Evolutionary conservation across 495 filamentous ascomycete genomes (phyloP), one percentile per base, ranked within the genome.

Genomic region (Xylaria cubensis): DNA sequence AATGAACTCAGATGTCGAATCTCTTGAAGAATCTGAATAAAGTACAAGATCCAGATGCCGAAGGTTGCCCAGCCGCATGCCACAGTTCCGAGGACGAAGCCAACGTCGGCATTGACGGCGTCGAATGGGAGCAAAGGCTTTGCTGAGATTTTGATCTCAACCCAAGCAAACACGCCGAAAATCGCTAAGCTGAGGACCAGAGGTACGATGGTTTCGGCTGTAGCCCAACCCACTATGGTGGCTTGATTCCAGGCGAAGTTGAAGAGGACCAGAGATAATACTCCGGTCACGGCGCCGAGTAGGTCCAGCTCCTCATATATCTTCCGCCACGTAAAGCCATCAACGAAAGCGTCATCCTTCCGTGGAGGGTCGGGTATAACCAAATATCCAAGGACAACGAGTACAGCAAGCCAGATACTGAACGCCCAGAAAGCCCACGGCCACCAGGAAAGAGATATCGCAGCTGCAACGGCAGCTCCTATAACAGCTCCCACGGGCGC

Each of bases 231-330:
- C 4, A 87, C 86, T 12, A 86, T 73, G 3, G 88, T 81, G 0
- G 82, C 90, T 73, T 91, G 88, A 72, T 91, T 92, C 84, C 84
- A 87, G 0, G 87, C 82, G 71, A 90, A 86, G 75, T 89, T 88
- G 77, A 90, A 72, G 7, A 92, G 79, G 3, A 91, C 77, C 36
- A 92, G 79, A 24, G 80, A 87, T 4, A 81, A 71, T 10, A 92
- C 84, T 19, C 90, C 90, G 1, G 82, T 79, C 0, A 83, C 41
- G 13, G 80, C 82, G 0, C 89, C 90, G 0, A 80, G 61, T 17
- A 81, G 77, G 75, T 93, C 91, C 5, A 90, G 74, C n/a, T 79
- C 75, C 24, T 70, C 64, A 65, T 70, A 77, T 13, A 82, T 72
- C 13, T 70, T 72, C 50, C 44, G 44, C 46, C 9, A 39, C 24